Base-by-base conservation (phyloP, 257 asterid species). In the Gentiana straminea region DNA sequence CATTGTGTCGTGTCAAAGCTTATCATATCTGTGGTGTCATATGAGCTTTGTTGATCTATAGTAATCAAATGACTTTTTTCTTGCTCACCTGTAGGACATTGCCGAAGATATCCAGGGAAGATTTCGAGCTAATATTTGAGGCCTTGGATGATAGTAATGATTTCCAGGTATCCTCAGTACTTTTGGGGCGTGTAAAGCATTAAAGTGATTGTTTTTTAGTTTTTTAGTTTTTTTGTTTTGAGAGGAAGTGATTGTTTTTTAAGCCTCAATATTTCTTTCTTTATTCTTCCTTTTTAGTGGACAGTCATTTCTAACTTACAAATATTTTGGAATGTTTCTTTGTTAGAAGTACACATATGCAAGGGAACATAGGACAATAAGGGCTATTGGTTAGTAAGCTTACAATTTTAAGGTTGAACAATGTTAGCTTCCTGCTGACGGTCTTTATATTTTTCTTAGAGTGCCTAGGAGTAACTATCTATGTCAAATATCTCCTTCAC, bases 101-200 rank as follows among this genome's bases (percentile, higher is more conserved):
- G 80, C 99, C 99, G 57, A 82, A 83, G 52, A 88, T 83, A 76
- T 92, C 99, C 48, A 74, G 77, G 58, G 99, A 83, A 52, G 99
- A 92, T 81, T 92, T 81, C 75, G 97, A 85, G 59, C 66, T 73
- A 73, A 92, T 92, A 66, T 92, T 92, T 61, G 66, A 72, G 35
- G 99, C 83, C 78, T 75, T 92, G 84, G 99, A 92, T 73, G 99
- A 88, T 73, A 85, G 78, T 58, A 86, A 67, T 63, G 99, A 92
- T 54, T 75, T 92, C 77, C 76, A 78, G 97, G 99, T 92, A 70
- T 38, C 51, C 62, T 68, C 59, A 41, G 48, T 71, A 49, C 64
- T 43, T 64, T 63, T 52, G 53, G 52, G 12, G 54, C 54, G 4
- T 12, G 32, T 62, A 41, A 41, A 41, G 5, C 5, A 41, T 41